Evolutionary conservation across 2,329 filamentous ascomycete species (phyloP).

Genomic region (Aureobasidium sp.): DNA sequence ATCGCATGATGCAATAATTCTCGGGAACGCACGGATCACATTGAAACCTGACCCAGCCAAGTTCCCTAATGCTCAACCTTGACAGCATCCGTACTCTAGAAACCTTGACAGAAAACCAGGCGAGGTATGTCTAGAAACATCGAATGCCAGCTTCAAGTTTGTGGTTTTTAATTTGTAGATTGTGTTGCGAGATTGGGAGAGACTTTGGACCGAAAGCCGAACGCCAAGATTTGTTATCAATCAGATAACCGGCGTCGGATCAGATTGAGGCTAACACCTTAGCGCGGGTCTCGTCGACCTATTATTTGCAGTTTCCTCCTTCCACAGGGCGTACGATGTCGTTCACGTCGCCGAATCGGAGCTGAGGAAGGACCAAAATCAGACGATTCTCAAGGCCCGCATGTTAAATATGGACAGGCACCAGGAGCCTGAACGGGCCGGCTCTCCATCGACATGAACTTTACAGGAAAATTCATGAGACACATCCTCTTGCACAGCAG

Average conservation of each 20-base stretch:
- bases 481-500: background rate
- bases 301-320: background rate
- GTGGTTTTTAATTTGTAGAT: background rate
- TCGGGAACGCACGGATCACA: background rate
- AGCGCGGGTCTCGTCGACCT: background rate
- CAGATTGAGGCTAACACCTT: background rate
- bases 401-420: background rate
- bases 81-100: background rate
- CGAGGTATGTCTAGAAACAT: background rate
- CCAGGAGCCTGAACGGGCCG: background rate
- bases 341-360: background rate
- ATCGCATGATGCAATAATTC: background rate
- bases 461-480: background rate
- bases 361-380: background rate
- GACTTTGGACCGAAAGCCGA: background rate
- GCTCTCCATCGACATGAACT: background rate
- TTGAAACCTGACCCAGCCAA: background rate
- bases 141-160: background rate
- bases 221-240: background rate
- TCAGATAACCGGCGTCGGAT: slow-evolving; percentile 7
- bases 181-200: background rate
- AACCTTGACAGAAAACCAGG: background rate
- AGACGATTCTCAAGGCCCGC: background rate
- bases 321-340: background rate
- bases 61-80: background rate